Conservation (phyloP, 306 rosid species). For the Senna tora region DNA sequence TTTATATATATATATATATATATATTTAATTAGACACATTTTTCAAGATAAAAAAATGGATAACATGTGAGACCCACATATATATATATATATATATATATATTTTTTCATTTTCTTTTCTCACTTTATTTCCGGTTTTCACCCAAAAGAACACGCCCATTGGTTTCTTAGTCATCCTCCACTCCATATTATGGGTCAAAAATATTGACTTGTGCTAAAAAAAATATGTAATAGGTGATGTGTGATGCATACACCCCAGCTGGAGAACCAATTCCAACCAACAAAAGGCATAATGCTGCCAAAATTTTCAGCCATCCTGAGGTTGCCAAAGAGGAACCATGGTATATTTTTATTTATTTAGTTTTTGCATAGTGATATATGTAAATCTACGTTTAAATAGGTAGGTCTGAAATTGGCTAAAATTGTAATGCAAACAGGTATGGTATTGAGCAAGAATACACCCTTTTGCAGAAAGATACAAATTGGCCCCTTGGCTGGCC, state of each 20-base stretch:
- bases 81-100: too few relatives aligned
- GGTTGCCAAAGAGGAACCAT: too few relatives aligned
- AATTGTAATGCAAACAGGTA: constrained; percentile 44
- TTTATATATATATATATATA: too few relatives aligned
- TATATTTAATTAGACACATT: too few relatives aligned
- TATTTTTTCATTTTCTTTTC: too few relatives aligned
- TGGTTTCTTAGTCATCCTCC: not conserved
- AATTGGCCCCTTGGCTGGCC: constrained; percentile 81
- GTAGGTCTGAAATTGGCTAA: not conserved
- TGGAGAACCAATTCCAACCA: constrained; percentile 69
- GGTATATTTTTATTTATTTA: too few relatives aligned
- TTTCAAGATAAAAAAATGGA: too few relatives aligned
- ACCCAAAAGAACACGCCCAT: too few relatives aligned
- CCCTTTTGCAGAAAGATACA: constrained; percentile 56
- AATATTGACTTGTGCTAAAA: not conserved
- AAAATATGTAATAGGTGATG: constrained; percentile 47
- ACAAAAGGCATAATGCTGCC: constrained; percentile 59
- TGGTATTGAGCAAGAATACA: constrained; percentile 74
- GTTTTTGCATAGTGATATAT: not conserved
- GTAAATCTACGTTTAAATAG: not conserved
- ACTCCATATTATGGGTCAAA: not conserved
- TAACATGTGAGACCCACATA: too few relatives aligned
- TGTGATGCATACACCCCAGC: constrained; percentile 71
- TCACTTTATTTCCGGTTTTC: too few relatives aligned
- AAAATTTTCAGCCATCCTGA: constrained; percentile 59